Percentiles rank a stretch among this genome's conserved stretches.
Evolutionary conservation across 192 early-diverging fungal genomes (phyloP).

Genomic region (Piromyces sp.): DNA sequence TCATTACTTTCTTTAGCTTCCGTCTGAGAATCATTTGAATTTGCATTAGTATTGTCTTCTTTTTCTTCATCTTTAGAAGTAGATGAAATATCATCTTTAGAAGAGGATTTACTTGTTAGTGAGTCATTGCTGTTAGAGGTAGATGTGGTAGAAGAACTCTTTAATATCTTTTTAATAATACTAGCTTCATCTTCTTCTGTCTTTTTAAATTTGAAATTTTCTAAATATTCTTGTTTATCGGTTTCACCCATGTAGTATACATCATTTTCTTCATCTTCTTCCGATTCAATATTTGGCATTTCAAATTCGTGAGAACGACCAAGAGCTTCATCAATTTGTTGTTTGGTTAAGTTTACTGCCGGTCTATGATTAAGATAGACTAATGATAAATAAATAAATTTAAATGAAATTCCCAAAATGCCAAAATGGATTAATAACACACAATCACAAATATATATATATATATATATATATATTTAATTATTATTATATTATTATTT

Average conservation of each 20-base stretch:
- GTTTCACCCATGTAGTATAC: conserved; percentile 6
- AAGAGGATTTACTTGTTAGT: not conserved
- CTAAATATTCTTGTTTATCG: conserved; percentile 3
- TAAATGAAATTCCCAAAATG: too few species aligned
- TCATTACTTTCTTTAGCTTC: too few species aligned
- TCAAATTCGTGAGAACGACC: conserved; percentile 9
- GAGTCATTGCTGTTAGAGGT: too few species aligned
- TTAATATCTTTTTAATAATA: not conserved
- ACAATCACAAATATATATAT: too few species aligned
- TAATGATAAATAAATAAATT: too few species aligned
- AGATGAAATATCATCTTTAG: not conserved
- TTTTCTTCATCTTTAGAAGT: not conserved
- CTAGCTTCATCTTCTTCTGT: not conserved
- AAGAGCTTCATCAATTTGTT: conserved; percentile 20
- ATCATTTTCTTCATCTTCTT: not conserved
- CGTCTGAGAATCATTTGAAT: too few species aligned
- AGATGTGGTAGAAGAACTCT: not conserved
- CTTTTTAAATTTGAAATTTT: not conserved
- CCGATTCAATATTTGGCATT: not conserved
- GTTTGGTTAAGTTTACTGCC: conserved; percentile 12
- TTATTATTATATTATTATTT: conserved; percentile 31
- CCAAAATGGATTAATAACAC: too few species aligned
- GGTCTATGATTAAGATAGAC: conserved; percentile 41
- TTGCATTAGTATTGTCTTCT: not conserved
- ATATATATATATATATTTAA: conserved; percentile 6